Evolutionary conservation across 1,284 basidiomycete genomes (phyloP), one percentile per base, ranked within the genome.

Genomic region (Rhodotorula sp.): DNA sequence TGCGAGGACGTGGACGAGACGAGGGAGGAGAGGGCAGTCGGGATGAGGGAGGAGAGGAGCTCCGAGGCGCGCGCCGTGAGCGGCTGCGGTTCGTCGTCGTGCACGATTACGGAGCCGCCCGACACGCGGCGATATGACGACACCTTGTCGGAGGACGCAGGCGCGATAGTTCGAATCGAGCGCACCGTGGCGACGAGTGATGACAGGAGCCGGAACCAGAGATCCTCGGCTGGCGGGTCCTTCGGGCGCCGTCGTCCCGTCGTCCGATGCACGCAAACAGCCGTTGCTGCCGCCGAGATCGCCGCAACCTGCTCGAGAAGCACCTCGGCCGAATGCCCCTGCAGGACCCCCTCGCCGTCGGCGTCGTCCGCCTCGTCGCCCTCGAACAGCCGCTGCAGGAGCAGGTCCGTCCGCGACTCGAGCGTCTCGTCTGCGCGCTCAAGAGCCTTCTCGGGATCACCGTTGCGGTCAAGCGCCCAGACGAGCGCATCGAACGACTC

Each of bases 171-270:
- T 19, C 62, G 29, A 39, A 63, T 44, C 22, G 62, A 32, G 13
- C 62, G 62, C 29, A 63, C 27, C 2, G 72, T 67, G 27, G 36
- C 36, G 51, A 67, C 66, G 44, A 67, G 59, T 29, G 89, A 89
- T 76, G 88, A 88, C 44, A 97, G 85, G 0, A 97, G 84, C 71
- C 88, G 87, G 80, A 92, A 94, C 95, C 95, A 98, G 76, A 94
- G 87, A 76, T 97, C 92, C 79, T 95, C 92, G 25, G 90, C 83
- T 3, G 88, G 85, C 21, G 88, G 82, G 15, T 68, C 64, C 39
- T 59, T 46, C 6, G 63, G 56, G 2, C 66, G 60, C 8, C 56
- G 55, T 22, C 53, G 27, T 6, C 54, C 57, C 2, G 50, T 66
- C 3, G 77, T 70, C n/a, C 75, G 64, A 25, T 66, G 57, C n/a